These are phyloP conservation scores for Globisporangium barbulae DNA, from an alignment of 352 stramenopile genomes.

Conservation along the genomic window DNA sequence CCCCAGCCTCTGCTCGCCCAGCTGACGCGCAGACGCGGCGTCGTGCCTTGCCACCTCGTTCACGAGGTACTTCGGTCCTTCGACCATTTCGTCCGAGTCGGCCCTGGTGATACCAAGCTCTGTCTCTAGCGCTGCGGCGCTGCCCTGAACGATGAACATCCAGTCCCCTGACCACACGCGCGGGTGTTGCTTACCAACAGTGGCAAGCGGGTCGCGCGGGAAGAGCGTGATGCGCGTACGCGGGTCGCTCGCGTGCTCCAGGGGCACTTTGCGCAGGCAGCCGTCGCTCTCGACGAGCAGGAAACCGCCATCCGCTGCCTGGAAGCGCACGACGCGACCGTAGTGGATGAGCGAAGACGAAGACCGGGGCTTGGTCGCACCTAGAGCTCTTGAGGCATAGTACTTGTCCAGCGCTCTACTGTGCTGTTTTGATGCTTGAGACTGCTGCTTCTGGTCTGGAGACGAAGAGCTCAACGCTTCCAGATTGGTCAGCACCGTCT, in stretches of 20 bases:
- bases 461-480: background rate
- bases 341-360: conserved; percentile 24
- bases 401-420: too few species aligned
- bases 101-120: conserved; percentile 14
- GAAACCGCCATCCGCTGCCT: conserved; percentile 34
- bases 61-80: conserved; percentile 4
- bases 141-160: conserved; percentile 30
- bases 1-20: background rate
- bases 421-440: background rate
- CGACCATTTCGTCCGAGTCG: conserved; percentile 17
- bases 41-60: conserved; percentile 9
- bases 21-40: background rate
- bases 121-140: conserved; percentile 17
- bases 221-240: conserved; percentile 41
- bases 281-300: conserved; percentile 37
- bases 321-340: conserved; percentile 32
- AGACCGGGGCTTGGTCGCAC: background rate
- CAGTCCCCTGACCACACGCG: conserved; percentile 21
- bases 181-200: conserved; percentile 20
- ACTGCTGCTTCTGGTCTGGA: conserved; percentile 1
- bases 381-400: background rate
- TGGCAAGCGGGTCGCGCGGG: conserved; percentile 22
- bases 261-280: conserved; percentile 27
- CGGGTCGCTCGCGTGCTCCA: conserved; percentile 21
- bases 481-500: conserved; percentile 3